Evolutionary conservation across 140 eudicot genomes (phyloP).

Genomic region (Stevia rebaudiana): DNA sequence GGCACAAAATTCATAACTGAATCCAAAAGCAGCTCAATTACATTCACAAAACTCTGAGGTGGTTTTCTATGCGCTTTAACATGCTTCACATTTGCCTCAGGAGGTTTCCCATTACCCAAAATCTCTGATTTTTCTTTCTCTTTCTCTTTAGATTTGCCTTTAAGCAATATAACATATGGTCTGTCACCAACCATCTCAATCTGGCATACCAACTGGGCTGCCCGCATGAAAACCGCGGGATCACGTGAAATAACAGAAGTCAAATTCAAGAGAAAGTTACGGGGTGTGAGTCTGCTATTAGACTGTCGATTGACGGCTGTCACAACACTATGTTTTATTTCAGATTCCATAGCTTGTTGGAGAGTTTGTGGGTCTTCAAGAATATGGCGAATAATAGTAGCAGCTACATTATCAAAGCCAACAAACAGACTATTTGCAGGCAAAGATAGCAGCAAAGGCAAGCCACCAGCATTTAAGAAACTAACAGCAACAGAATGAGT

Average conservation of each 20-base stretch:
- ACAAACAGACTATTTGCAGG: slow-evolving; percentile 80
- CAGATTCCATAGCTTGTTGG: slow-evolving; percentile 98
- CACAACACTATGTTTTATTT: slow-evolving; percentile 69
- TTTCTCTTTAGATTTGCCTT: slow-evolving; percentile 71
- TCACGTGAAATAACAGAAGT: slow-evolving; percentile 75
- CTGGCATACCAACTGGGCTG: slow-evolving; percentile 86
- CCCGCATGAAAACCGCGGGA: slow-evolving; percentile 78
- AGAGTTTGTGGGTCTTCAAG: slow-evolving; percentile 98
- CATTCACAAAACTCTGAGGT: slow-evolving; percentile 72
- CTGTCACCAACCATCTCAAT: slow-evolving; percentile 90
- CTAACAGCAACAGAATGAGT: slow-evolving; percentile 80
- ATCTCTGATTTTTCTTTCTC: slow-evolving; percentile 46
- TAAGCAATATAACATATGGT: slow-evolving; percentile 69
- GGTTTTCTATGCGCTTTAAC: slow-evolving; percentile 74
- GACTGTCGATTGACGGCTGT: slow-evolving; percentile 73
- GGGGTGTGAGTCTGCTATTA: slow-evolving; percentile 79
- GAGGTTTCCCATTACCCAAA: slow-evolving; percentile 19
- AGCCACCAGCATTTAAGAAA: slow-evolving; percentile 77
- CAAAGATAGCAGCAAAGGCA: slow-evolving; percentile 74
- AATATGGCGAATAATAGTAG: slow-evolving; percentile 79
- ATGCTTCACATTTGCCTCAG: slow-evolving; percentile 51
- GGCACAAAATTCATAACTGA: slow-evolving; percentile 17
- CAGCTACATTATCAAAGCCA: slow-evolving; percentile 89
- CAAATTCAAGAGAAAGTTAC: slow-evolving; percentile 60
- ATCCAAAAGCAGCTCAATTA: slow-evolving; percentile 77